These are phyloP conservation scores for Lipomyces yamanashiensis DNA, from an alignment of 805 yeast species.

Conservation along the genomic window DNA sequence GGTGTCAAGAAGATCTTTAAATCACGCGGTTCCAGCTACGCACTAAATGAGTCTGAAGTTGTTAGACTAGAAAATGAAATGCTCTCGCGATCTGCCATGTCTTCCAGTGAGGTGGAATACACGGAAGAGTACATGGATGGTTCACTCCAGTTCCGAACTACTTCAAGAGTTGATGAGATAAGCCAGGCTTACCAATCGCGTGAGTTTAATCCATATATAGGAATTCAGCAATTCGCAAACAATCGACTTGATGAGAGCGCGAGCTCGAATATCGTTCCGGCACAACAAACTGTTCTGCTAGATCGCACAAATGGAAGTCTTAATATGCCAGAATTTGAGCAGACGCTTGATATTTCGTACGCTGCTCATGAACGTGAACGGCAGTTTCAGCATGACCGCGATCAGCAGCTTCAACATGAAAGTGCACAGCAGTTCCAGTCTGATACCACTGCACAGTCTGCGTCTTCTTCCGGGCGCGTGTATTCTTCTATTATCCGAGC, in stretches of 20 bases:
- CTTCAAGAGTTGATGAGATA: neutral
- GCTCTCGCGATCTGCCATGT: neutral
- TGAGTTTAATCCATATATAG: slow-evolving; percentile 2
- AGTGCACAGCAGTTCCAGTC: neutral
- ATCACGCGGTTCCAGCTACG: neutral
- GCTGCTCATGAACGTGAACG: too few relatives aligned
- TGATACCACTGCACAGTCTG: neutral
- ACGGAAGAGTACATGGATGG: too few relatives aligned
- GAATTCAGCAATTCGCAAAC: neutral
- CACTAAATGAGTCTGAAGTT: slow-evolving; percentile 1
- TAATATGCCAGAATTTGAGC: neutral
- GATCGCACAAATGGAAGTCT: slow-evolving; percentile 11
- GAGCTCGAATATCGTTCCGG: neutral
- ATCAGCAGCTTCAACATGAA: neutral
- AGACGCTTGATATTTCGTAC: too few relatives aligned
- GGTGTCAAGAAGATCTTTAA: slow-evolving; percentile 1
- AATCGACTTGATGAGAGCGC: neutral
- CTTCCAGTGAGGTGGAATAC: neutral
- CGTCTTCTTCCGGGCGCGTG: neutral
- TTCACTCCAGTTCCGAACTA: neutral
- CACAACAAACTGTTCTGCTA: neutral
- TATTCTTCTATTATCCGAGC: neutral
- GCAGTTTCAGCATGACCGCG: neutral
- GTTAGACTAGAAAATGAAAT: neutral
- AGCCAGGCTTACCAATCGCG: neutral